These are phyloP conservation scores for Starmerella bombicola DNA, from an alignment of 805 yeast genomes.

Conservation along the genomic window DNA sequence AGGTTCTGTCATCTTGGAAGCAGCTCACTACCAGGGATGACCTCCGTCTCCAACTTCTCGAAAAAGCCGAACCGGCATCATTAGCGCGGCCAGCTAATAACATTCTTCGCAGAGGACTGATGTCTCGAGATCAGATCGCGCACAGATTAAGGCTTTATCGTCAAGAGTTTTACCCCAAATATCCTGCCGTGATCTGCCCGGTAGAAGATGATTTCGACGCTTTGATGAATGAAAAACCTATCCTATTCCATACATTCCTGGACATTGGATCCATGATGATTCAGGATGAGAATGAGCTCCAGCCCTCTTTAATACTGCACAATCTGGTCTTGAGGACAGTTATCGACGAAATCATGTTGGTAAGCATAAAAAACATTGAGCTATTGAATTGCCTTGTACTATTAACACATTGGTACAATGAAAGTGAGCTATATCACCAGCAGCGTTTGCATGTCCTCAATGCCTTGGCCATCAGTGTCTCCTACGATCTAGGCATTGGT, in stretches of 20 bases:
- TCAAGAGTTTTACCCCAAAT: constrained; percentile 34
- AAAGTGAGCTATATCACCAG: constrained; percentile 69
- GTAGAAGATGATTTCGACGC: constrained; percentile 37
- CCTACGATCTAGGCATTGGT: constrained; percentile 65
- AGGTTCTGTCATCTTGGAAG: constrained; percentile 21
- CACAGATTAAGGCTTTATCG: constrained; percentile 41
- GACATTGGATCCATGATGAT: constrained; percentile 40
- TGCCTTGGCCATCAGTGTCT: constrained; percentile 50
- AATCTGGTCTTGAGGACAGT: constrained; percentile 26
- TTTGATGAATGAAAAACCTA: constrained; percentile 43
- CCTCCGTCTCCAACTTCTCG: constrained; percentile 39
- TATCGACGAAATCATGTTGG: constrained; percentile 45
- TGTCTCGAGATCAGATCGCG: constrained; percentile 49
- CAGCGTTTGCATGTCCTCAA: constrained; percentile 64
- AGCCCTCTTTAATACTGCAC: constrained; percentile 20
- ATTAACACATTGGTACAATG: constrained; percentile 66
- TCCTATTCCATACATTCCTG: constrained; percentile 52
- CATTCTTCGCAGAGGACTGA: constrained; percentile 43
- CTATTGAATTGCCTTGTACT: constrained; percentile 49
- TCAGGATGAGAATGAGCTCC: constrained; percentile 26
- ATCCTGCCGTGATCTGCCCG: constrained; percentile 45
- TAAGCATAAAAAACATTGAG: constrained; percentile 61
- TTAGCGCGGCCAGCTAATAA: constrained; percentile 23
- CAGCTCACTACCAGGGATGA: constrained; percentile 34
- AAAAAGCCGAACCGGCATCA: constrained; percentile 13